Base-by-base conservation (phyloP, 164 flowering plant genomes). In the Sextonia rubra region DNA sequence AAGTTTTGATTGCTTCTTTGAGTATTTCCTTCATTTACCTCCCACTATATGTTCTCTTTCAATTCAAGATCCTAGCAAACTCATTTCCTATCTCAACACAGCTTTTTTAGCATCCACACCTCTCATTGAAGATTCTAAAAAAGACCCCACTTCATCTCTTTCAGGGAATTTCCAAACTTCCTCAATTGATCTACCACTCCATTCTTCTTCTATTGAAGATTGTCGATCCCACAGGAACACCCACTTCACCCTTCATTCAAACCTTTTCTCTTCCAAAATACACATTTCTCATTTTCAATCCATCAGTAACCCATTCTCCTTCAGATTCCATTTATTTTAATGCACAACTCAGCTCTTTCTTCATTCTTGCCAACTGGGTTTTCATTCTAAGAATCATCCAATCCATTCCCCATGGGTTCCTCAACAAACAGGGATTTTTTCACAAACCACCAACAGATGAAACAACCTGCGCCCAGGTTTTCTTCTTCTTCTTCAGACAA, bases 401-500 rank as follows among this genome's bases (percentile, higher is more conserved):
- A 52, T 52, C 58, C 58, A 52, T 17, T 3, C n/a, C n/a, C 58
- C 17, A 52, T 52, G 58, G n/a, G n/a, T 14, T 52, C 58, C 58
- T 15, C 58, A 17, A 17, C 58, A 52, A 17, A 52, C 56, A 52
- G n/a, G 12, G n/a, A 52, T 52, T 52, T 17, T 52, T 52, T 3
- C n/a, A 15, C n/a, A 15, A 14, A 5, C 17, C 58, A 2, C 20
- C 58, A 17, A 52, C 20, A 52, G 58, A 15, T 0, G n/a, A 4
- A 15, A 5, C 58, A 12, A 17, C 17, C 58, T 52, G 4, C 58
- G 1, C n/a, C 58, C 49, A 1, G 6, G 6, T 47, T 12, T 52
- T 52, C 58, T 52, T 52, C 56, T 66, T 68, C 72, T 22, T 58
- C 85, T 9, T 60, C 89, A 0, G 82, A 80, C 69, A 72, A 82